Evolutionary conservation across 208 protist genomes (phyloP).

Genomic region (Crithidia brevicula): DNA sequence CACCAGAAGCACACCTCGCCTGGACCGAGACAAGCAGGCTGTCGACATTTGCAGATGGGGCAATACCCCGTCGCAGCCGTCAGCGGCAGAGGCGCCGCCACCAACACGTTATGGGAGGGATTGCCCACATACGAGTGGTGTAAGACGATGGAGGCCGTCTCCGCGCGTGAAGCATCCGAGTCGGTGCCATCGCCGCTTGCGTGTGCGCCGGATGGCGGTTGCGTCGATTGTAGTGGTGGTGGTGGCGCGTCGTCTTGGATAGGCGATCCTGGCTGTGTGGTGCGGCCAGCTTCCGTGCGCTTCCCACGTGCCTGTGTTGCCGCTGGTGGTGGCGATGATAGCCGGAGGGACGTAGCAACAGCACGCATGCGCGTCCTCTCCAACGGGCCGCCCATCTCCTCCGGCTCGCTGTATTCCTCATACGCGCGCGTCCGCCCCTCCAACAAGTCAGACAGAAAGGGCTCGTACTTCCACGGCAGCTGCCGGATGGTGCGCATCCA

Average conservation of each 20-base stretch:
- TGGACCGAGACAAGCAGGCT: constrained; percentile 40
- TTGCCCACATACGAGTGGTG: constrained; percentile 12
- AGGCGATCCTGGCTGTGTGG: neutral
- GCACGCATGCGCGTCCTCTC: neutral
- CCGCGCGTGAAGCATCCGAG: constrained; percentile 1
- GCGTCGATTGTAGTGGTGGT: neutral
- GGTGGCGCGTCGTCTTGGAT: neutral
- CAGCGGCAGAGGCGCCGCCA: neutral
- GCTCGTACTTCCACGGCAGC: constrained; percentile 71
- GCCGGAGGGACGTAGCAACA: too few species aligned
- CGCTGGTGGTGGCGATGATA: too few species aligned
- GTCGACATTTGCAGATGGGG: constrained; percentile 56
- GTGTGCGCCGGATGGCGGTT: too few species aligned
- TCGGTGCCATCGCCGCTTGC: neutral
- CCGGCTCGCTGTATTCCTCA: constrained; percentile 1
- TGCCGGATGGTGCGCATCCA: constrained; percentile 54
- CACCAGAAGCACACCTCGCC: constrained; percentile 75
- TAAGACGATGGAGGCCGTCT: constrained; percentile 1
- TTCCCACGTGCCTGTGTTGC: too few species aligned
- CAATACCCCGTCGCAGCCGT: constrained; percentile 31
- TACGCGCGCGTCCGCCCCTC: constrained; percentile 4
- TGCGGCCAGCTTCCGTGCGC: too few species aligned
- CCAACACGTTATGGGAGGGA: constrained; percentile 16
- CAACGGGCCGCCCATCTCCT: neutral
- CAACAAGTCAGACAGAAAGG: constrained; percentile 39